A percentile compares a stretch with the other conserved stretches of the same genome.
Evolutionary conservation across 2,329 filamentous ascomycete genomes (phyloP).

Genomic region (Davidsoniella eucalypti): DNA sequence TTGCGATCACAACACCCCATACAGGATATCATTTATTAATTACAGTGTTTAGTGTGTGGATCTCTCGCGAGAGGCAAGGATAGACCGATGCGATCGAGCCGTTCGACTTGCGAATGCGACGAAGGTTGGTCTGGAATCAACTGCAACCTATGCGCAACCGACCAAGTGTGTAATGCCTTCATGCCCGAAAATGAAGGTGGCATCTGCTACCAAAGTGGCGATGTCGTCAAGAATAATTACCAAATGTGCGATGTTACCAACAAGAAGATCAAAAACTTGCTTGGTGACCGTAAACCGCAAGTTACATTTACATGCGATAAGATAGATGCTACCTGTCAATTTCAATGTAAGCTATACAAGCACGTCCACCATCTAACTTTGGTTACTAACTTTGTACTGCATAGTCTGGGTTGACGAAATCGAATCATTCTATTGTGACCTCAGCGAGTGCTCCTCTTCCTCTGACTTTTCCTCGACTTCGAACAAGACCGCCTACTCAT

Average conservation of each 20-base stretch:
- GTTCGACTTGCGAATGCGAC: constrained; percentile 61
- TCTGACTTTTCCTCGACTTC: constrained; percentile 50
- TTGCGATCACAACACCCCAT: neutral
- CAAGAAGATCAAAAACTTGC: constrained; percentile 72
- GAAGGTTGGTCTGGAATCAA: constrained; percentile 95
- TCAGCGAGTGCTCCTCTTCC: constrained; percentile 62
- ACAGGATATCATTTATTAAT: constrained; percentile 12
- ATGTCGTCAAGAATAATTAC: constrained; percentile 85
- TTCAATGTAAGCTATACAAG: constrained; percentile 54
- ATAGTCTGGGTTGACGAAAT: constrained; percentile 83
- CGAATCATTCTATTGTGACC: constrained; percentile 91
- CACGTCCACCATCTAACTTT: neutral
- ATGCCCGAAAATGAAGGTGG: constrained; percentile 71
- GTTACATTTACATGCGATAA: constrained; percentile 86
- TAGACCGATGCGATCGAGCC: constrained; percentile 52
- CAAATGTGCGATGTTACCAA: constrained; percentile 98
- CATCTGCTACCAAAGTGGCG: constrained; percentile 80
- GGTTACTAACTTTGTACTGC: constrained; percentile 3
- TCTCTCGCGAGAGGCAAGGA: constrained; percentile 69
- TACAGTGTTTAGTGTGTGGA: constrained; percentile 49
- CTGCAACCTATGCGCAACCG: constrained; percentile 82
- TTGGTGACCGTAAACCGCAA: constrained; percentile 73
- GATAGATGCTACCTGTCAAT: constrained; percentile 65
- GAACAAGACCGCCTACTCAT: constrained; percentile 75
- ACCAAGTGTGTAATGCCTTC: constrained; percentile 72